Percentiles rank a stretch among this genome's conserved stretches.
phyloP scores from a whole-genome alignment of 257 asterid species.

The Linderniella brevidens region DNA sequence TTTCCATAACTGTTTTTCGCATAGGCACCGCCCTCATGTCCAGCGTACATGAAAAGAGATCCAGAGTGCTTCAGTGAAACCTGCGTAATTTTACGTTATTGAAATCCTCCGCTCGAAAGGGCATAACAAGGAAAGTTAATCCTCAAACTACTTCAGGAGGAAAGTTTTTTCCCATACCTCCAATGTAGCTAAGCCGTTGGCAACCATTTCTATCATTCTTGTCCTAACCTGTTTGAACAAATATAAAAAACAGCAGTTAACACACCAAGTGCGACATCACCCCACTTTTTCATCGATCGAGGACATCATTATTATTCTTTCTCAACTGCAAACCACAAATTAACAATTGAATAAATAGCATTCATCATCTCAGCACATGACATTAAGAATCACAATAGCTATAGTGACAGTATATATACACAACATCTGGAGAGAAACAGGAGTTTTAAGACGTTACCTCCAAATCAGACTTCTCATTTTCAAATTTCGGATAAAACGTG shows the following conservation, averaged over 20 bases:
- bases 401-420: not conserved
- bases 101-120: not conserved
- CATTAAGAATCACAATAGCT: slow-evolving; percentile 3
- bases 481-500: slow-evolving; percentile 94
- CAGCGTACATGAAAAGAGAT: slow-evolving; percentile 98
- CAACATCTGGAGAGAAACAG: not conserved
- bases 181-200: slow-evolving; percentile 75
- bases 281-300: not conserved
- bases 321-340: no score
- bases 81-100: slow-evolving; percentile 16
- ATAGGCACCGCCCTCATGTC: slow-evolving; percentile 92
- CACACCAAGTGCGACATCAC: not conserved
- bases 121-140: slow-evolving; percentile 2
- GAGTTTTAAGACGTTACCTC: slow-evolving; percentile 43
- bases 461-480: slow-evolving; percentile 91
- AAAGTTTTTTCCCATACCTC: slow-evolving; percentile 31
- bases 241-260: slow-evolving; percentile 3
- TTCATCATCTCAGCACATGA: not conserved
- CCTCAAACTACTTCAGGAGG: not conserved
- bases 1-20: slow-evolving; percentile 95
- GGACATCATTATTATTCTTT: no score
- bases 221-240: slow-evolving; percentile 43
- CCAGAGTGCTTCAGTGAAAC: slow-evolving; percentile 97
- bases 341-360: no score
- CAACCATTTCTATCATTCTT: slow-evolving; percentile 84